Base-by-base conservation (phyloP, 768 basidiomycete genomes). In the Agrocybe chaxingu region DNA sequence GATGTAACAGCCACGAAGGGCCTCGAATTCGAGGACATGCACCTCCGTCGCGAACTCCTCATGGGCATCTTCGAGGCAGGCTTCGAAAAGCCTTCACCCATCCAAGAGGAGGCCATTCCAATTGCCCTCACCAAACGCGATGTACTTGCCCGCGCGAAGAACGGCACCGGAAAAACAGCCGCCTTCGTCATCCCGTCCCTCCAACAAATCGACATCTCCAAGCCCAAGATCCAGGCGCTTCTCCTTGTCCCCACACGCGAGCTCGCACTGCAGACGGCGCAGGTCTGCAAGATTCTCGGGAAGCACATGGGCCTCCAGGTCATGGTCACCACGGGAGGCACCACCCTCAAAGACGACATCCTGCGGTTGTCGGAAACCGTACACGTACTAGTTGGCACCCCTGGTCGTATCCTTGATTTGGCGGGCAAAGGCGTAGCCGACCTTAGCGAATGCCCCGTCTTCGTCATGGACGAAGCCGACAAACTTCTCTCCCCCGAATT, bases 61-160 rank as follows among this genome's bases (percentile, higher is more conserved):
- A 98, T 99, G 96, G 96, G 96, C 62, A 97, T 98, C 68, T 99
- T 95, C 62, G 94, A 98, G 73, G 97, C 95, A 58, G 96, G 96
- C 50, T 96, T 94, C 66, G 96, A 98, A 72, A 85, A 79, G 59
- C 96, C 96, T 38, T 96, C 92, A 19, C 96, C 96, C 55, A 98
- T 99, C 70, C 96, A 99, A 78, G 96, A 99, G 81, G 92, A 97
- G 75, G 91, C 96, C 47, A 98, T 98, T 62, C 96, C 96, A 48
- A 84, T 92, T 60, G 94, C 95, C 35, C 85, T 98, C 63, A 84
- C 89, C 49, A 89, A 88, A 61, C 87, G 96, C 65, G 96, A 99
- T 73, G 71, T 98, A 66, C 89, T 96, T 58, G 93, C 93, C 37
- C 90, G 93, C 57, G 93, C 94, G 49, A 95, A 96, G 80, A 92